Evolutionary conservation across 352 stramenopile genomes (phyloP), one percentile per base, ranked within the genome.

Genomic region (Pythium rishiriense): DNA sequence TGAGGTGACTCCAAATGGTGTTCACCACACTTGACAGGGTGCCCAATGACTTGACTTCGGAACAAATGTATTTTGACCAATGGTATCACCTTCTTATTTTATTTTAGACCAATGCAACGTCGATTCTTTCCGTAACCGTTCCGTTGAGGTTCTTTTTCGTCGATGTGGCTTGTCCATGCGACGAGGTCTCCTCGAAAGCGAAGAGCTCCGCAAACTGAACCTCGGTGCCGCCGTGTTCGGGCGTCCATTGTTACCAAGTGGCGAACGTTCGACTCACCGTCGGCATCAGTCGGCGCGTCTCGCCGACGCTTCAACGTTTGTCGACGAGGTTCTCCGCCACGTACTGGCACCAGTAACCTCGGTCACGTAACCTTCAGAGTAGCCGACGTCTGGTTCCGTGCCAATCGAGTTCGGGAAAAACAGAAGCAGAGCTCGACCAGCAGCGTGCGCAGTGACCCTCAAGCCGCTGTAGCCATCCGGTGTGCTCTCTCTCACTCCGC

Each of bases 371-470:
- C 31, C 31, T 11, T 35, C 10, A 10, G 31, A 35, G 31, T 35
- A 11, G 31, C 10, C n/a, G 37, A 5, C 17, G 37, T 47, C 41
- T 47, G 41, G 41, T 47, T 47, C 14, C 21, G 41, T 47, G 2
- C 2, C 39, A 3, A n/a, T 9, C 3, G 7, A 39, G 7, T 39
- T 14, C 14, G 14, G 4, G 15, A 9, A 47, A 47, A 47, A 25
- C 41, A 47, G 41, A 47, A 47, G 41, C 41, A 47, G 41, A 47
- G 41, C n/a, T n/a, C n/a, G n/a, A n/a, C n/a, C n/a, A n/a, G n/a
- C n/a, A n/a, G n/a, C n/a, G n/a, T n/a, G n/a, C n/a, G n/a, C n/a
- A n/a, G n/a, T n/a, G n/a, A n/a, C n/a, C 14, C 37, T 43, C 37
- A 17, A n/a, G 0, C 14, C 11, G 26, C 41, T 47, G 41, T 47